Evolutionary conservation across 208 protist genomes (phyloP).

Genomic region (Jaenimonas drosophilae): DNA sequence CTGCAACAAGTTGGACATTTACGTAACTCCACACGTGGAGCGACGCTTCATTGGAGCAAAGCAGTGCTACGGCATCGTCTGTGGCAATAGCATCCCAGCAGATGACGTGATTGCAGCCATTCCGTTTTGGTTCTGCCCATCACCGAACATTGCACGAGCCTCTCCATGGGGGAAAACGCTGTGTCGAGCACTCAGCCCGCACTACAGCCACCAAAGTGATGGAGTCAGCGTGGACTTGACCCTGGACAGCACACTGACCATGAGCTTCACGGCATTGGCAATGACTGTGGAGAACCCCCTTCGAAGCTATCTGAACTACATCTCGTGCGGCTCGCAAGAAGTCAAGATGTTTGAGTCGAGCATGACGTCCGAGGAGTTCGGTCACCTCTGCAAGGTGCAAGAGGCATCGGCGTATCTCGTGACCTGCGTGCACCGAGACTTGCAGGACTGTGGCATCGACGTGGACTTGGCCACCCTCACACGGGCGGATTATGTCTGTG

Average conservation of each 20-base stretch:
- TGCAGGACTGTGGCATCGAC: no score
- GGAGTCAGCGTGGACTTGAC: conserved; percentile 33
- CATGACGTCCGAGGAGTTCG: no score
- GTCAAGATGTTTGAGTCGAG: no score
- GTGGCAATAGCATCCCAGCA: conserved; percentile 13
- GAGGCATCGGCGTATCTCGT: no score
- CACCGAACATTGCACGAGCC: conserved; percentile 36
- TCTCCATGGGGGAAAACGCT: conserved; percentile 39
- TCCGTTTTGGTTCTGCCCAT: conserved; percentile 33
- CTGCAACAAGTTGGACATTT: conserved; percentile 16
- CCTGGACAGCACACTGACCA: no score
- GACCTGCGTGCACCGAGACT: no score
- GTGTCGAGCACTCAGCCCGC: conserved; percentile 13
- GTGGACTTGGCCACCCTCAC: conserved; percentile 19
- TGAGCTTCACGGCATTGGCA: no score
- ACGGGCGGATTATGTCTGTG: conserved; percentile 37
- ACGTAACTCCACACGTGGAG: conserved; percentile 21
- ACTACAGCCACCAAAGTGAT: conserved; percentile 21
- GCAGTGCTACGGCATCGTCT: conserved; percentile 32
- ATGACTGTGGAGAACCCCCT: no score
- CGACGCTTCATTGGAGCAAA: conserved; percentile 16
- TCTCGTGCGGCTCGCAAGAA: no score
- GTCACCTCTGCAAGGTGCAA: no score
- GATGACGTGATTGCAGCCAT: conserved; percentile 35
- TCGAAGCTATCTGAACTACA: no score